phyloP scores from a whole-genome alignment of 345 rosid species.

The Moringa oleifera region DNA sequence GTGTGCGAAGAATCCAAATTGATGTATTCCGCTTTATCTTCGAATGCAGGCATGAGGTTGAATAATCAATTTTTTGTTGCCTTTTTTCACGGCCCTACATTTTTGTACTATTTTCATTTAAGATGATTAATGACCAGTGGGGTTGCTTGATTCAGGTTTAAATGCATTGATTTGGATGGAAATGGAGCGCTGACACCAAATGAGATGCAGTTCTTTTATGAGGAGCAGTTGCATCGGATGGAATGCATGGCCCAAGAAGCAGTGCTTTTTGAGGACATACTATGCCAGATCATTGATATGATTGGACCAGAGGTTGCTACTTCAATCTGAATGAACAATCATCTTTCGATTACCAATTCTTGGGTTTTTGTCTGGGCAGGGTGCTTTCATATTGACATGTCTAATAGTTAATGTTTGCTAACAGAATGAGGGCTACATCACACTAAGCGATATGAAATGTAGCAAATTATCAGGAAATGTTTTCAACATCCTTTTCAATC shows the following conservation, averaged over 20 bases:
- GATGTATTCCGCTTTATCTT: too few species aligned
- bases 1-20: too few species aligned
- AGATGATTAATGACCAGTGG: too few species aligned
- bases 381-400: too few species aligned
- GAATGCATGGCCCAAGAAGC: constrained; percentile 77
- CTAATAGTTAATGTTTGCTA: constrained; percentile 10
- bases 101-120: too few species aligned
- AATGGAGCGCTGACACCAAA: constrained; percentile 74
- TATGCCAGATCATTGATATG: constrained; percentile 93
- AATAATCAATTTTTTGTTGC: background rate
- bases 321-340: too few species aligned
- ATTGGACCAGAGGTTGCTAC: constrained; percentile 65
- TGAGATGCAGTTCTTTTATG: constrained; percentile 83
- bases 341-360: too few species aligned
- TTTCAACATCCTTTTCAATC: constrained; percentile 85
- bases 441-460: constrained; percentile 54
- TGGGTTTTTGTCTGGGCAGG: constrained; percentile 2
- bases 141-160: constrained; percentile 47
- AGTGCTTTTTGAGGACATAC: constrained; percentile 71
- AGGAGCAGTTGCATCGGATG: constrained; percentile 89
- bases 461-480: constrained; percentile 74
- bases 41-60: too few species aligned
- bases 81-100: too few species aligned
- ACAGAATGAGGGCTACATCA: constrained; percentile 66
- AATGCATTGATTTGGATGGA: constrained; percentile 83